These are phyloP conservation scores for Eimeria sp. DNA, from an alignment of 169 alveolate species.

Conservation along the genomic window DNA sequence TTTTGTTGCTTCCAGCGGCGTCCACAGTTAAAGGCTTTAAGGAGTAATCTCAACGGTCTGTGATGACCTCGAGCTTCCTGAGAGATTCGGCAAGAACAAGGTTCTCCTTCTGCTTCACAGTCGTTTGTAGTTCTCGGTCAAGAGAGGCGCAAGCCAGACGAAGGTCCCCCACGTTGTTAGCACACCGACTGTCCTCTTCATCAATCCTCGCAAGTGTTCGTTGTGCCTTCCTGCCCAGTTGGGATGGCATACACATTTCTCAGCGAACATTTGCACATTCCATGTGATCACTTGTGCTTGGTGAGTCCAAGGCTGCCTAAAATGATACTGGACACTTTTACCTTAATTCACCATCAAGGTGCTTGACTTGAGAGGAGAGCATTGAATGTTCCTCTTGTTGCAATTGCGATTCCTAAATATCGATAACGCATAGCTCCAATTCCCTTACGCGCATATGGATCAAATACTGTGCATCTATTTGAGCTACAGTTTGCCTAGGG, in stretches of 20 bases:
- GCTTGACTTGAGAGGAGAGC: constrained; percentile 83
- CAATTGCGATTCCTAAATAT: background rate
- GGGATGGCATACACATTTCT: background rate
- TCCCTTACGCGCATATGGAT: background rate
- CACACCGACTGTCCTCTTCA: constrained; percentile 86
- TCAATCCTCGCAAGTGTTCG: constrained; percentile 87
- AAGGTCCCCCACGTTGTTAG: constrained; percentile 89
- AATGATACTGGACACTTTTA: background rate
- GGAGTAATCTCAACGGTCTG: background rate
- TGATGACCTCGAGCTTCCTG: constrained; percentile 91
- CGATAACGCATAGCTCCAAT: background rate
- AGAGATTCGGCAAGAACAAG: constrained; percentile 95
- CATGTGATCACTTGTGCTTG: background rate
- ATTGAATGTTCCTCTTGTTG: constrained; percentile 87
- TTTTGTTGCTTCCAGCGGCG: background rate
- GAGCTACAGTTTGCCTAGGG: background rate
- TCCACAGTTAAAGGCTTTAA: background rate
- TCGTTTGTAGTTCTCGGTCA: constrained; percentile 90
- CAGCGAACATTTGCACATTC: too few relatives aligned
- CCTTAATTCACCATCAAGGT: constrained; percentile 82
- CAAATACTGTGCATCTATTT: background rate
- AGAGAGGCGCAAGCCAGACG: constrained; percentile 94
- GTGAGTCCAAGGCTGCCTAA: background rate
- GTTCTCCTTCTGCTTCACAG: constrained; percentile 93
- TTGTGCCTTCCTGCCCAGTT: constrained; percentile 89